Conservation (phyloP, 768 basidiomycete species). For the Boletellus ananas region DNA sequence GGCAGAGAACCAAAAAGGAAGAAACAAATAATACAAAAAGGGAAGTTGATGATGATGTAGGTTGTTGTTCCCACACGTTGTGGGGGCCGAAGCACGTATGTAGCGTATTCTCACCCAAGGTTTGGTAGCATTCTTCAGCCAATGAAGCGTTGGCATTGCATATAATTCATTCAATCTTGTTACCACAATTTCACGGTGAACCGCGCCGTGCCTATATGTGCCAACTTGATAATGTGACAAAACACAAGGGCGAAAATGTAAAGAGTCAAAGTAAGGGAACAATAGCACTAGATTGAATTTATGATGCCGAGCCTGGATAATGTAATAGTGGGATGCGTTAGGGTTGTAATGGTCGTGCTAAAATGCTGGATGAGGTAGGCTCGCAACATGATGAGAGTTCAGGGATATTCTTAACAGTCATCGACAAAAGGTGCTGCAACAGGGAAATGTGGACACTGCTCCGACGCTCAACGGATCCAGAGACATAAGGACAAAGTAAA, state of each 20-base stretch:
- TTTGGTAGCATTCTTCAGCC: too few species aligned
- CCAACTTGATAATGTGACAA: slow-evolving; percentile 13
- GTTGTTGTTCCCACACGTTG: too few species aligned
- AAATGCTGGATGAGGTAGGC: slow-evolving; percentile 16
- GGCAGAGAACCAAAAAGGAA: too few species aligned
- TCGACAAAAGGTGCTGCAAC: slow-evolving; percentile 2
- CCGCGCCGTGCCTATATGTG: slow-evolving; percentile 14
- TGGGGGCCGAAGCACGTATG: too few species aligned
- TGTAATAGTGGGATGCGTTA: slow-evolving; percentile 16
- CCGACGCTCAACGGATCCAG: neutral
- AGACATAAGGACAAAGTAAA: neutral
- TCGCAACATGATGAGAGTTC: slow-evolving; percentile 7
- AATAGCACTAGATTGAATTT: slow-evolving; percentile 25
- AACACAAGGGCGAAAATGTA: neutral
- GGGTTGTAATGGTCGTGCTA: slow-evolving; percentile 12
- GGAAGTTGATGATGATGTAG: too few species aligned
- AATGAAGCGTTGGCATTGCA: neutral
- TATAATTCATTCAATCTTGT: slow-evolving; percentile 1
- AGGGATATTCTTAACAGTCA: slow-evolving; percentile 17
- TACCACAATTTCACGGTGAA: slow-evolving; percentile 11
- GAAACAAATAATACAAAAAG: too few species aligned
- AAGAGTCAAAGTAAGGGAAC: slow-evolving; percentile 5
- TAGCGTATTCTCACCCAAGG: too few species aligned
- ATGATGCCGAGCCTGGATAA: slow-evolving; percentile 25
- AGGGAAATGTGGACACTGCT: neutral